Evolutionary conservation across 208 protist genomes (phyloP), one percentile per base, ranked within the genome.

Genomic region (Naegleria gruberi): DNA sequence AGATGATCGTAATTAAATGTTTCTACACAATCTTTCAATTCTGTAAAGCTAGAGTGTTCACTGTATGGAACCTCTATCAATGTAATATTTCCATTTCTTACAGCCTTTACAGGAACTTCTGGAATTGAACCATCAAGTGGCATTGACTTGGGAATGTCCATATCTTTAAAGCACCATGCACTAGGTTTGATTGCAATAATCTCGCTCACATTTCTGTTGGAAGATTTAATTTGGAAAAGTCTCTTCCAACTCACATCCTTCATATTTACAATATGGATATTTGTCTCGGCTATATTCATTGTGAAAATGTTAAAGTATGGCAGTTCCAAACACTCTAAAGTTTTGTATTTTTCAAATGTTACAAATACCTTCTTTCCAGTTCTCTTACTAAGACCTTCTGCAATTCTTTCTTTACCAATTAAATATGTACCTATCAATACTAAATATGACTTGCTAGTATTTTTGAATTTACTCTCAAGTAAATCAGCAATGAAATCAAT

Each of bases 381-480:
- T 46, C 30, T 41, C 42, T 87, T 55, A 55, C 15, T 40, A 12
- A 87, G 51, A 23, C 83, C n/a, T 55, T 55, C n/a, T 40, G 83
- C 83, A 26, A 90, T 55, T 84, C 44, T 65, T 51, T 90, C 87
- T 55, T 90, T 90, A 47, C 87, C 87, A 42, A 90, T 90, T n/a
- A 44, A 37, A 84, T 90, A 90, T 6, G 74, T 90, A n/a, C 87
- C 87, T 37, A 90, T 55, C 40, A 90, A 84, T 23, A 90, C 26
- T 15, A 90, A 34, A 47, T 51, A 46, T 42, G 8, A 26, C 15
- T 41, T 41, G 0, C 6, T 34, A 15, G 0, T 82, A 10, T 77
- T 23, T 40, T 92, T 82, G 4, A 30, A 47, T 43, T 74, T 65
- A 12, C 10, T 88, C 44, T 42, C 57, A 84, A 90, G 42, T 17